Base-by-base conservation (phyloP, 306 rosid species). In the Ormosia semicastrata region DNA sequence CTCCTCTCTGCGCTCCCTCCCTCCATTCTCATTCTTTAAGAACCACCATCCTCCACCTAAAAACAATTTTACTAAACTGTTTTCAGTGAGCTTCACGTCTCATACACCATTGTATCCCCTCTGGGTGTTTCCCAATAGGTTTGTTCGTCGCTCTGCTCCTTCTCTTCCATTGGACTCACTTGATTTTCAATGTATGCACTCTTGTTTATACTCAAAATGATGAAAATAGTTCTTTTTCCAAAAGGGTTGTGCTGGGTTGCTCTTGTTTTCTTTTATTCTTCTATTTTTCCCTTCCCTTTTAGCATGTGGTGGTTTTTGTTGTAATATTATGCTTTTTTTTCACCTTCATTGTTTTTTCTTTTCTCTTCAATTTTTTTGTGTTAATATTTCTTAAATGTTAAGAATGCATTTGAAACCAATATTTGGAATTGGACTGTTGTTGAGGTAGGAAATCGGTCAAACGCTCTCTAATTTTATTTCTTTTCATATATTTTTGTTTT, bases 101-200 rank as follows among this genome's bases (percentile, higher is more conserved):
- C 95, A 6, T 93, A 90, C 85, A 78, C 84, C 85, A 90, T 95
- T 12, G 91, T 62, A 66, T 89, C 97, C 17, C 98, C 98, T 8
- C 93, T 95, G 4, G 97, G 99, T 18, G 85, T 91, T 80, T 86
- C 93, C 71, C 98, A 95, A 81, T 82, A 46, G 98, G 98, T 93
- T 86, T 44, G 65, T 66, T 82, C 56, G 44, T 65, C 30, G 2
- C 11, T 75, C 60, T 36, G 63, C 49, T 78, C 6, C 17, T 60
- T 44, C 18, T 44, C 1, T 52, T 46, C 46, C 14, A 10, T 18
- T 60, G 1, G 4, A 17, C 18, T 54, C 11, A 43, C 36, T 62
- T 17, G 7, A 4, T 66, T 56, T 12, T 58, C 7, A 6, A 56
- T 54, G 32, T 49, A 58, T 63, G 81, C 82, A 29, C 34, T 30